Evolutionary conservation across 2,329 filamentous ascomycete genomes (phyloP).

Genomic region (Botrytis galanthina): DNA sequence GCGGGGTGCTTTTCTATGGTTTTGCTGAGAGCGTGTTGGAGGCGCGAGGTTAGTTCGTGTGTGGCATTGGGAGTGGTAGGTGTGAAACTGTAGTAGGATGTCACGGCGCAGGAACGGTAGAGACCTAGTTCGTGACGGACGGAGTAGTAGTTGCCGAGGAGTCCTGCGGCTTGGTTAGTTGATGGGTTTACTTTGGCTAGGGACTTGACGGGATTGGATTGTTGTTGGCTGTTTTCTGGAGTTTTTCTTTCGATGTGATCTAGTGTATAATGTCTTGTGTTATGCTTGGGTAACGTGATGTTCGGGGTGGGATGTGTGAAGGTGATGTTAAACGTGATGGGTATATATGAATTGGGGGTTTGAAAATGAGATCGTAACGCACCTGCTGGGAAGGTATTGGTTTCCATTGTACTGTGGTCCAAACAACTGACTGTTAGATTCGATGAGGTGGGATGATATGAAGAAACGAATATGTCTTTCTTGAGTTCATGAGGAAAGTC

Average conservation of each 20-base stretch:
- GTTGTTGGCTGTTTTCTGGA: not conserved
- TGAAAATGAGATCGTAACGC: not conserved
- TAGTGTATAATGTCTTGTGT: not conserved
- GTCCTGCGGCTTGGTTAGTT: not conserved
- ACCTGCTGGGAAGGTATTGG: constrained; percentile 14
- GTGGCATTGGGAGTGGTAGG: not conserved
- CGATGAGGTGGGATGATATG: not conserved
- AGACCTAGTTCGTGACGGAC: not conserved
- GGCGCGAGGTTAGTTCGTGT: not conserved
- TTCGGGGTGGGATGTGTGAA: not conserved
- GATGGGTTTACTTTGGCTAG: not conserved
- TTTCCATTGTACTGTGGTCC: not conserved
- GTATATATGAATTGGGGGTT: not conserved
- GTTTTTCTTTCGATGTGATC: not conserved
- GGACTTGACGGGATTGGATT: not conserved
- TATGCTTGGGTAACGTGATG: not conserved
- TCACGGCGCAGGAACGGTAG: constrained; percentile 11
- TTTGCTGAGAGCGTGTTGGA: not conserved
- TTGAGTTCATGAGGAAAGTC: not conserved
- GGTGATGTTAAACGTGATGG: not conserved
- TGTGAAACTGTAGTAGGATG: not conserved
- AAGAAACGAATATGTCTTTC: not conserved
- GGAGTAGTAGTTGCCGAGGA: constrained; percentile 4
- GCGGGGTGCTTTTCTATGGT: not conserved
- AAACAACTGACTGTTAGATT: not conserved